These are phyloP conservation scores for Sporothrix euskadiensis DNA, from an alignment of 2,329 filamentous ascomycete genomes.

Conservation along the genomic window DNA sequence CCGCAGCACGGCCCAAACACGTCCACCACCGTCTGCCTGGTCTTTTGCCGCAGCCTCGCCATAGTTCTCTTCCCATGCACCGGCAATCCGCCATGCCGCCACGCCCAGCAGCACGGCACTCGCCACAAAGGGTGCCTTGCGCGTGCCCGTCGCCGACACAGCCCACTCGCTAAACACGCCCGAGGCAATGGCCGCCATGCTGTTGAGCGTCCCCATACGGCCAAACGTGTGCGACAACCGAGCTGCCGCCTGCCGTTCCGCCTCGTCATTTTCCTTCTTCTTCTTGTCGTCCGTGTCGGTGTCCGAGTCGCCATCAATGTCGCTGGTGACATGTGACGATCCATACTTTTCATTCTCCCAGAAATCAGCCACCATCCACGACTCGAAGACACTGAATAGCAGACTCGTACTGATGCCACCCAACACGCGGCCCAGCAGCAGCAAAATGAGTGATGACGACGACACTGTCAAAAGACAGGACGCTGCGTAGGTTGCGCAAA, in stretches of 20 bases:
- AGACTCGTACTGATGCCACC: constrained; percentile 58
- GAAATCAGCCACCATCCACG: constrained; percentile 61
- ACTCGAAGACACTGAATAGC: constrained; percentile 61
- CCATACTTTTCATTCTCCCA: constrained; percentile 44
- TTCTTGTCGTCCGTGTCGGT: constrained; percentile 6
- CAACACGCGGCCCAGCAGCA: constrained; percentile 55
- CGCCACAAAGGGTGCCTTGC: constrained; percentile 51
- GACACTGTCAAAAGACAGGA: constrained; percentile 48
- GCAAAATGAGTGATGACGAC: constrained; percentile 40
- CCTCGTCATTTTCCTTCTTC: constrained; percentile 33
- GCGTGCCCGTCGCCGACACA: constrained; percentile 49
- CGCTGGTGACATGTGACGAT: constrained; percentile 22
- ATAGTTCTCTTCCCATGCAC: constrained; percentile 56
- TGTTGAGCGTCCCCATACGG: constrained; percentile 53
- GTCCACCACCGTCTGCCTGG: constrained; percentile 24
- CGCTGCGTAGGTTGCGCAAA: constrained; percentile 55
- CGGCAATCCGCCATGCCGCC: constrained; percentile 48
- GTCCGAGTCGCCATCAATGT: constrained; percentile 25
- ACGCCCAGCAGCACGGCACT: constrained; percentile 44
- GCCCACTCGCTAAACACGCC: constrained; percentile 55
- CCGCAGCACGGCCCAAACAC: constrained; percentile 29
- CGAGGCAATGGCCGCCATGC: constrained; percentile 55
- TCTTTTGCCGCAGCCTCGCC: constrained; percentile 39
- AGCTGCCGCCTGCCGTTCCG: constrained; percentile 37
- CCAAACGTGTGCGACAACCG: constrained; percentile 54